Base-by-base conservation (phyloP, 73 alveolate genomes). In the Paramecium pentaurelia region DNA sequence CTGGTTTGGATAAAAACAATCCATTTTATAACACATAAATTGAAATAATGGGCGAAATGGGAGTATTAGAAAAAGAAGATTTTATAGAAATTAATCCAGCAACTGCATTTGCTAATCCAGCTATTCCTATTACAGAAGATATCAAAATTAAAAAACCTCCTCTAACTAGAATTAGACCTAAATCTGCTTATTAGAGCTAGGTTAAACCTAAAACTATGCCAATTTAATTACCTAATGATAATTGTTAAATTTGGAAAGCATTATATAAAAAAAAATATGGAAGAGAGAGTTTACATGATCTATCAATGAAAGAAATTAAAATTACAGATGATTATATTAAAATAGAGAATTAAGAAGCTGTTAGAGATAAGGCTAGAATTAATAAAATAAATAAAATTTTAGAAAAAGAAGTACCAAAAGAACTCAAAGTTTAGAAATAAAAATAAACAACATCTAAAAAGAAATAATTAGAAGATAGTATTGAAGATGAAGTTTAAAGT, bases 181-280 rank as follows among this genome's bases (percentile, higher is more conserved):
- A 73, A 40, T 73, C 58, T 10, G 60, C 47, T 6, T 36, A 38
- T 73, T 4, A 36, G 10, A 73, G 60, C 20, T 32, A 68, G 22
- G 84, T 68, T 68, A 73, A 38, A 40, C 60, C 60, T 20, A 73
- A 73, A 20, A 38, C 11, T 16, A 9, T 37, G 60, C 87, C 58
- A 25, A 20, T 73, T 3, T n/a, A 32, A 73, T 16, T 73, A 34
- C 60, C 87, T n/a, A 73, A 40, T 37, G 87, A 73, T 73, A 44
- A 44, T 20, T 73, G 87, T 73, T 11, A 34, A 38, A 73, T 73
- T 11, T 73, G 87, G 87, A 73, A 37, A 44, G 87, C 87, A 36
- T 73, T 73, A 9, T 73, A 73, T 14, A 73, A 73, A 20, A 73
- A 73, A 40, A 73, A 73, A 73, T 73, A 73, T 40, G 87, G 87